Conservation (phyloP, 2,329 filamentous ascomycete genomes). For the Hymenoscyphus repandus region DNA sequence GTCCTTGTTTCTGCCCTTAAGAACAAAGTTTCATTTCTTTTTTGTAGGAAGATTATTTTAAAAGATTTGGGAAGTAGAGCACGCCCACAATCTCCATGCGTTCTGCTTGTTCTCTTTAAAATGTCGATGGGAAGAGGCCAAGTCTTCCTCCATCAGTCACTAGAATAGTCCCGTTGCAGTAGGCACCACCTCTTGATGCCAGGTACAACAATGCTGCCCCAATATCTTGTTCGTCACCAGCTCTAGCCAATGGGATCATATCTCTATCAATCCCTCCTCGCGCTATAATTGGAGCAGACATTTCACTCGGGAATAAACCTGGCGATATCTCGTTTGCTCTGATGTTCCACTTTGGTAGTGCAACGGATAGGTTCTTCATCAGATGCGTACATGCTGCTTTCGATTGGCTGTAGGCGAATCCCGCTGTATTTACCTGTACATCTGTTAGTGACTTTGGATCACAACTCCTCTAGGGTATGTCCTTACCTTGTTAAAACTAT, state of each 20-base stretch:
- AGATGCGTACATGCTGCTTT: background rate
- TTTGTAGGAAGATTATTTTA: too few relatives aligned
- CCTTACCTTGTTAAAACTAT: constrained; percentile 59
- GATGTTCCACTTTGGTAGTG: background rate
- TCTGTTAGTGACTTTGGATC: constrained; percentile 67
- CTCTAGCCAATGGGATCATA: constrained; percentile 28
- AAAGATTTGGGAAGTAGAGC: too few relatives aligned
- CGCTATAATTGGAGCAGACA: background rate
- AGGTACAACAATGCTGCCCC: constrained; percentile 47
- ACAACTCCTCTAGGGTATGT: background rate
- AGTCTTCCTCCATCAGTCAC: constrained; percentile 22
- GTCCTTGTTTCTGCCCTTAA: too few relatives aligned
- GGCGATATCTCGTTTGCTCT: constrained; percentile 7
- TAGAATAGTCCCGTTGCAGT: constrained; percentile 19
- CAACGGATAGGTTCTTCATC: background rate
- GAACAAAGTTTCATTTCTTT: too few relatives aligned
- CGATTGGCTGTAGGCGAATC: background rate
- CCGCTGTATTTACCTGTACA: constrained; percentile 69
- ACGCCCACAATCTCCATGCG: too few relatives aligned
- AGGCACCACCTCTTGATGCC: constrained; percentile 22
- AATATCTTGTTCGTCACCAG: constrained; percentile 57
- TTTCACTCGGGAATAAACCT: constrained; percentile 3
- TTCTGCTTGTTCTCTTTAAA: too few relatives aligned
- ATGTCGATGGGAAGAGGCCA: constrained; percentile 4
- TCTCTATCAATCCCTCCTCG: background rate